Base-by-base conservation (phyloP, 768 basidiomycete genomes). In the Russula brevipes region DNA sequence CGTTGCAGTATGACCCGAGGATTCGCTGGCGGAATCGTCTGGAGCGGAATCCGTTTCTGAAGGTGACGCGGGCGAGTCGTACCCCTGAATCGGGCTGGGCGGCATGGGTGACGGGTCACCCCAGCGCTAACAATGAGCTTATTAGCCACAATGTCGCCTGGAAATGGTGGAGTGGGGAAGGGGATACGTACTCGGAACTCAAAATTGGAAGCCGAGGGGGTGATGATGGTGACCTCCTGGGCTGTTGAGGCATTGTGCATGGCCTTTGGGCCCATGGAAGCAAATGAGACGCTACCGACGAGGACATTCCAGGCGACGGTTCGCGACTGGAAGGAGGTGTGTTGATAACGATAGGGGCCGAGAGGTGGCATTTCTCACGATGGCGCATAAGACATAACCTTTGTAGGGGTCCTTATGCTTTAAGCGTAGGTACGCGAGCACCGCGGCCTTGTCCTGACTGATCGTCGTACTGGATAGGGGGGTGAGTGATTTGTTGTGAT, bases 231-330 rank as follows among this genome's bases (percentile, higher is more conserved):
- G 65, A 91, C 84, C 74, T 91, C 89, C 73, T 90, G 88, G 0
- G 89, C 90, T 0, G 89, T 91, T 14, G 89, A 89, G 16, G 87
- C 87, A 69, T 86, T 90, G 69, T 91, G 87, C 68, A 91, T 78
- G 0, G 88, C 85, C 71, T 89, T 89, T 30, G 84, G 82, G 8
- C 86, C 85, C 9, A 88, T 85, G 50, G 82, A 81, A 4, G 89
- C 89, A 69, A 87, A 89, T 1, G 90, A 89, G 38, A 92, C 85
- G 66, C 87, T 88, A 42, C 89, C 89, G 36, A 88, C 87, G 49
- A 88, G 73, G 8, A 87, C 86, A 65, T 87, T 87, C 70, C 87
- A 85, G 51, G 85, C 85, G 31, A 89, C 85, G 5, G 86, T 90
- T 64, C 88, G 79, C 16, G 79, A 84, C 79, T 80, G 64, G 59